phyloP scores from a whole-genome alignment of 1,284 basidiomycete genomes.

The Melampsora americana region DNA sequence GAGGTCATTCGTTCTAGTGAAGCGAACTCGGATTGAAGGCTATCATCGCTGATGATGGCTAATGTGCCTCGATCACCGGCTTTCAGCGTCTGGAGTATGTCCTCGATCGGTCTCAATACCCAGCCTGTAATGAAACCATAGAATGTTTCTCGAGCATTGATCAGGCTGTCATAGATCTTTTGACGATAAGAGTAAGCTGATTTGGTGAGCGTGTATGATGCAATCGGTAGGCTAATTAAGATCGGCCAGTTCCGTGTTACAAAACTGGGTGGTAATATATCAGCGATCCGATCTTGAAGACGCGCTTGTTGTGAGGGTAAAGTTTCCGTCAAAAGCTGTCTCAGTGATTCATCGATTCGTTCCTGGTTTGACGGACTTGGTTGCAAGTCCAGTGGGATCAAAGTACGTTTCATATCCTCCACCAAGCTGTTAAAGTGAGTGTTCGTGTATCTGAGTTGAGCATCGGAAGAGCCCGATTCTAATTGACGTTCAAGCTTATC shows the following conservation, averaged over 20 bases:
- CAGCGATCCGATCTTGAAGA: background rate
- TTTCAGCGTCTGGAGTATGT: conserved; percentile 76
- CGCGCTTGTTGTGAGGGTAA: background rate
- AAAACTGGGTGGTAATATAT: conserved; percentile 16
- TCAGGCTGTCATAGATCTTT: conserved; percentile 20
- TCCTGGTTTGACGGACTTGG: background rate
- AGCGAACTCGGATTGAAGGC: conserved; percentile 56
- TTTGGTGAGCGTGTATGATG: conserved; percentile 20
- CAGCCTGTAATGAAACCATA: conserved; percentile 76
- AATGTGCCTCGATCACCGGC: conserved; percentile 69
- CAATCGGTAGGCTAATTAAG: conserved; percentile 21
- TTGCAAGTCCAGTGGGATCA: background rate
- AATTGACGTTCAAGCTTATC: conserved; percentile 10
- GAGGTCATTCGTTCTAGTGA: conserved; percentile 90
- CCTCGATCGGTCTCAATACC: conserved; percentile 80
- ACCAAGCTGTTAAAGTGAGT: conserved; percentile 13
- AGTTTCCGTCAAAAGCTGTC: conserved; percentile 16
- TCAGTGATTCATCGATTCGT: conserved; percentile 13
- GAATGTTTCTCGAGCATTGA: conserved; percentile 63
- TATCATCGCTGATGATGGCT: conserved; percentile 69
- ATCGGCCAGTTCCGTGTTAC: conserved; percentile 28
- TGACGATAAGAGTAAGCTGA: conserved; percentile 14
- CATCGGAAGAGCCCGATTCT: background rate
- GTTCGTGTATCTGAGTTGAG: background rate
- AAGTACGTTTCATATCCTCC: background rate